phyloP scores from a whole-genome alignment of 371 early-diverging fungal genomes.

The Modicella reniformis region DNA sequence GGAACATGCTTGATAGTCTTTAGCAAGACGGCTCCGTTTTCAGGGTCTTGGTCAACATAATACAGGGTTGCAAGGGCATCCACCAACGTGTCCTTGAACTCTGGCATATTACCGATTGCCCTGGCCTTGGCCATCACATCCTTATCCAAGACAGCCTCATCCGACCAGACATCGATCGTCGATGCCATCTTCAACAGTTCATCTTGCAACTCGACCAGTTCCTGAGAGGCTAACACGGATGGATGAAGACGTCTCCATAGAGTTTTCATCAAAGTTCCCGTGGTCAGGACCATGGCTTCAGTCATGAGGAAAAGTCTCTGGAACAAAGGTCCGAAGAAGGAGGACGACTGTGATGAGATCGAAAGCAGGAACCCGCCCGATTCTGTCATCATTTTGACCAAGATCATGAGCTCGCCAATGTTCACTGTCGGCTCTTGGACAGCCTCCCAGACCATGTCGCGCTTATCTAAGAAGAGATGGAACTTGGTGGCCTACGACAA shows the following conservation, averaged over 20 bases:
- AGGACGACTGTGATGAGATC: constrained; percentile 32
- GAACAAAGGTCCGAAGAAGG: constrained; percentile 42
- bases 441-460: constrained; percentile 68
- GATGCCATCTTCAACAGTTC: constrained; percentile 55
- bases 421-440: constrained; percentile 61
- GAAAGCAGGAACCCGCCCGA: constrained; percentile 37
- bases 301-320: constrained; percentile 37
- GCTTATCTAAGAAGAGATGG: constrained; percentile 64
- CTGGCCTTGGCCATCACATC: constrained; percentile 45
- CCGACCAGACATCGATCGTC: constrained; percentile 53
- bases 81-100: constrained; percentile 70
- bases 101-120: constrained; percentile 52
- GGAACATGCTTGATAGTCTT: constrained; percentile 67
- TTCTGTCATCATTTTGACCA: constrained; percentile 58
- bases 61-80: constrained; percentile 81
- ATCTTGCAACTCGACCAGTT: constrained; percentile 60
- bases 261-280: constrained; percentile 69
- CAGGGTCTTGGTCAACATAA: constrained; percentile 70
- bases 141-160: constrained; percentile 37
- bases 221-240: constrained; percentile 62
- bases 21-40: constrained; percentile 61
- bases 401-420: constrained; percentile 67
- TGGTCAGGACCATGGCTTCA: constrained; percentile 49
- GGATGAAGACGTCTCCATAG: constrained; percentile 74
- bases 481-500: constrained; percentile 55